Evolutionary conservation across 2,329 filamentous ascomycete genomes (phyloP).

Genomic region (Ceratocystis eucalypticola): DNA sequence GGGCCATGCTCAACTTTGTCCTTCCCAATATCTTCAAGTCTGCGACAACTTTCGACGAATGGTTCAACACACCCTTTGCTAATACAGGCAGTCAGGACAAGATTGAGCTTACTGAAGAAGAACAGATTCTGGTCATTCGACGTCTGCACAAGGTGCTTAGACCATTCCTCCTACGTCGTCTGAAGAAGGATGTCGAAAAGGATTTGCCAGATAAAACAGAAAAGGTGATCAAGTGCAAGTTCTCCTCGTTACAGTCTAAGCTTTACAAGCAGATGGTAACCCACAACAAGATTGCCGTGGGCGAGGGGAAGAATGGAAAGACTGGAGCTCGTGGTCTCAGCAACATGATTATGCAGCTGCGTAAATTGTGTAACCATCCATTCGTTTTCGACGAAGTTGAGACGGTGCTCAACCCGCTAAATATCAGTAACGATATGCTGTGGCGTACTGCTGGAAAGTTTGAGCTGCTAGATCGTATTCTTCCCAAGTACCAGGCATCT

Average conservation of each 20-base stretch:
- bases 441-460: constrained; percentile 98
- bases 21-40: constrained; percentile 98
- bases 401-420: constrained; percentile 89
- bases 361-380: constrained; percentile 97
- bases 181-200: constrained; percentile 99
- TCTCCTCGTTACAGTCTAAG: constrained; percentile 83
- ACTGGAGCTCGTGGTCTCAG: constrained; percentile 85
- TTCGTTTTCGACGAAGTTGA: constrained; percentile 98
- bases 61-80: constrained; percentile 99
- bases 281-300: constrained; percentile 86
- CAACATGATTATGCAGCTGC: constrained; percentile 99
- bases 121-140: constrained; percentile 93
- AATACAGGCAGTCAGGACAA: constrained; percentile 97
- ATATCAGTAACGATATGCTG: constrained; percentile 77
- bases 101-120: constrained; percentile 99
- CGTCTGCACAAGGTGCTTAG: constrained; percentile 95
- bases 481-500: constrained; percentile 84
- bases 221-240: constrained; percentile 98
- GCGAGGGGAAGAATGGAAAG: constrained; percentile 91
- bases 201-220: constrained; percentile 98
- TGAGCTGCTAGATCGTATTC: constrained; percentile 77
- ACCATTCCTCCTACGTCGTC: constrained; percentile 90
- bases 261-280: constrained; percentile 96
- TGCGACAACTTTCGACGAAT: constrained; percentile 96
- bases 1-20: constrained; percentile 97